Evolutionary conservation across 1,139 yeast species (phyloP).

Genomic region (Nakaseomyces bracarensis): DNA sequence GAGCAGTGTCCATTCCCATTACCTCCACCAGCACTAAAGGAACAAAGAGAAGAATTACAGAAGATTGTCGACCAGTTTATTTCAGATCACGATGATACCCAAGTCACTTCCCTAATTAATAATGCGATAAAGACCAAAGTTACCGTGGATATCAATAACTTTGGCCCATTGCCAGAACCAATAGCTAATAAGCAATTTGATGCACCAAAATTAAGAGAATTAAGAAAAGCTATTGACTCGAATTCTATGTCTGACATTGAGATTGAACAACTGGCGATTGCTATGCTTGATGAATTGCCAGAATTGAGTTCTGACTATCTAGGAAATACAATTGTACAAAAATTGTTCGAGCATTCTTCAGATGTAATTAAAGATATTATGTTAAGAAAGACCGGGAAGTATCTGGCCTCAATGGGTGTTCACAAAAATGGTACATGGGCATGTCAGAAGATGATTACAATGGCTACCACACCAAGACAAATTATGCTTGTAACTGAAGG

Average conservation of each 20-base stretch:
- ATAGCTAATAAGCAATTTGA: constrained; percentile 61
- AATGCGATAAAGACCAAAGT: constrained; percentile 36
- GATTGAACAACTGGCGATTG: constrained; percentile 73
- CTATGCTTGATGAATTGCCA: constrained; percentile 84
- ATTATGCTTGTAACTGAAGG: constrained; percentile 59
- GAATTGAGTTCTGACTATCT: constrained; percentile 86
- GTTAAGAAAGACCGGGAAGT: constrained; percentile 72
- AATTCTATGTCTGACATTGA: constrained; percentile 40
- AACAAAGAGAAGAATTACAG: constrained; percentile 17
- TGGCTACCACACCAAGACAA: constrained; percentile 62
- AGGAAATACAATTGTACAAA: constrained; percentile 94
- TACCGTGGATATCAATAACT: constrained; percentile 37
- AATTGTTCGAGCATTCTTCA: constrained; percentile 66
- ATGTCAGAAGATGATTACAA: constrained; percentile 86
- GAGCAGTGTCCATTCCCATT: constrained; percentile 32
- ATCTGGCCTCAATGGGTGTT: constrained; percentile 81
- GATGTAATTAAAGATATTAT: constrained; percentile 69
- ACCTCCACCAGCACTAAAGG: constrained; percentile 28
- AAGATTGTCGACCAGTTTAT: constrained; percentile 28
- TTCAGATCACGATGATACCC: constrained; percentile 19
- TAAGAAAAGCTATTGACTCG: constrained; percentile 47
- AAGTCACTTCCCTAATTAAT: constrained; percentile 32
- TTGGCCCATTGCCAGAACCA: constrained; percentile 68
- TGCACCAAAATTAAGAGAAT: constrained; percentile 67
- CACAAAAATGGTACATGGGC: constrained; percentile 99